A percentile compares a stretch with the other conserved stretches of the same genome.
Conservation (phyloP, 148 eudicot genomes). For the Diospyros kaki region DNA sequence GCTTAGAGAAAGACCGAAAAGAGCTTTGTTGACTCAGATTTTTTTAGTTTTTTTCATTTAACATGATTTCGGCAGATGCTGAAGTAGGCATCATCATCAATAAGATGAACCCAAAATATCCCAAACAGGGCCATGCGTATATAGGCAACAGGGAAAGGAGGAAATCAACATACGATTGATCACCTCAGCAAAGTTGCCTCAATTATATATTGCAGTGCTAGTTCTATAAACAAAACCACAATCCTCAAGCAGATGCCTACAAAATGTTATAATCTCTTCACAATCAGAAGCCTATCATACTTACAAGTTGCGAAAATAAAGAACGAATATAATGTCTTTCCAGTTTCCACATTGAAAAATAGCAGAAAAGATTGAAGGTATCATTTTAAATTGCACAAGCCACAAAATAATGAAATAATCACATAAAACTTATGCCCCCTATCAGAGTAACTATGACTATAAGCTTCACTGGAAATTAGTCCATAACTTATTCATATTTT, state of each 20-base stretch:
- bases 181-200: constrained; percentile 26
- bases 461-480: constrained; percentile 29
- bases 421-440: constrained; percentile 8
- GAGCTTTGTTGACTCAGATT: too few species aligned
- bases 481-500: constrained; percentile 10
- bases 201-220: not conserved
- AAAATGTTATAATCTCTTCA: too few species aligned
- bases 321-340: too few species aligned
- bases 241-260: not conserved
- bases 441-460: constrained; percentile 51
- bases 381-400: not conserved
- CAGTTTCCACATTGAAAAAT: not conserved
- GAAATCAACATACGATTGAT: constrained; percentile 23
- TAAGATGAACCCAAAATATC: not conserved
- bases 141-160: constrained; percentile 48
- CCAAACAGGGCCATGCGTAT: constrained; percentile 14
- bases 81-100: constrained; percentile 9
- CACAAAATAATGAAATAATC: not conserved
- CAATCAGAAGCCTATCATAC: too few species aligned
- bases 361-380: not conserved
- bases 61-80: not conserved
- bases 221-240: not conserved
- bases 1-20: too few species aligned
- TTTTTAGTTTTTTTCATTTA: too few species aligned
- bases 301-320: too few species aligned